Evolutionary conservation across 495 filamentous ascomycete species (phyloP).

Genomic region (Neurospora terricola): DNA sequence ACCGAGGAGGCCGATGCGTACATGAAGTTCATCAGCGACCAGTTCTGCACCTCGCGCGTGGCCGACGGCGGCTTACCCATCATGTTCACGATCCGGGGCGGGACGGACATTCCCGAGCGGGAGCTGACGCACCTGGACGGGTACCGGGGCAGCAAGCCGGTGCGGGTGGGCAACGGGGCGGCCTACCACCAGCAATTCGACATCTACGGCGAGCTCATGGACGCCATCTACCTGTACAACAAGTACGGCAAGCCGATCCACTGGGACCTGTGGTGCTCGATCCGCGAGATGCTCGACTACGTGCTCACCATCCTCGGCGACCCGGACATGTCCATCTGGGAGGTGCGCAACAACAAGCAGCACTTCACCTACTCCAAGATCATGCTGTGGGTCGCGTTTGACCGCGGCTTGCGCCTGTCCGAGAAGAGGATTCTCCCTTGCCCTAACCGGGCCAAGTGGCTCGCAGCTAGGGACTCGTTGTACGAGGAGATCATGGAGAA

Average conservation of each 20-base stretch:
- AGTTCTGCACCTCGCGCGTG: slow-evolving; percentile 41
- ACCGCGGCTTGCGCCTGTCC: slow-evolving; percentile 57
- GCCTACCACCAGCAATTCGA: slow-evolving; percentile 66
- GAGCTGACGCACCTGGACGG: slow-evolving; percentile 58
- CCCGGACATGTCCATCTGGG: slow-evolving; percentile 73
- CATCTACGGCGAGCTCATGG: slow-evolving; percentile 68
- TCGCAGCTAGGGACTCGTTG: slow-evolving; percentile 48
- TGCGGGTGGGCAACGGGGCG: slow-evolving; percentile 66
- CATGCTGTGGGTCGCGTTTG: slow-evolving; percentile 69
- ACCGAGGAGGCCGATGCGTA: slow-evolving; percentile 64
- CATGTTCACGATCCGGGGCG: slow-evolving; percentile 67
- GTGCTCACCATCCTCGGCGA: slow-evolving; percentile 44
- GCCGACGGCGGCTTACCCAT: slow-evolving; percentile 52
- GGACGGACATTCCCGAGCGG: slow-evolving; percentile 59
- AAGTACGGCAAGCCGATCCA: slow-evolving; percentile 65
- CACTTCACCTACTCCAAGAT: slow-evolving; percentile 66
- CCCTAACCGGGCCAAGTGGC: slow-evolving; percentile 53
- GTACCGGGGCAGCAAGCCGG: slow-evolving; percentile 55
- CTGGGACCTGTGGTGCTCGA: slow-evolving; percentile 53
- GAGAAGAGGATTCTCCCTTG: slow-evolving; percentile 63
- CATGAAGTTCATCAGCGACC: slow-evolving; percentile 63
- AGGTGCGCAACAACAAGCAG: slow-evolving; percentile 61
- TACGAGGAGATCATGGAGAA: slow-evolving; percentile 67
- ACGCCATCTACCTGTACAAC: slow-evolving; percentile 67
- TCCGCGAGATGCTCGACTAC: slow-evolving; percentile 32